These are phyloP conservation scores for Lathyrus oleraceus DNA, from an alignment of 306 rosid genomes.

Conservation along the genomic window DNA sequence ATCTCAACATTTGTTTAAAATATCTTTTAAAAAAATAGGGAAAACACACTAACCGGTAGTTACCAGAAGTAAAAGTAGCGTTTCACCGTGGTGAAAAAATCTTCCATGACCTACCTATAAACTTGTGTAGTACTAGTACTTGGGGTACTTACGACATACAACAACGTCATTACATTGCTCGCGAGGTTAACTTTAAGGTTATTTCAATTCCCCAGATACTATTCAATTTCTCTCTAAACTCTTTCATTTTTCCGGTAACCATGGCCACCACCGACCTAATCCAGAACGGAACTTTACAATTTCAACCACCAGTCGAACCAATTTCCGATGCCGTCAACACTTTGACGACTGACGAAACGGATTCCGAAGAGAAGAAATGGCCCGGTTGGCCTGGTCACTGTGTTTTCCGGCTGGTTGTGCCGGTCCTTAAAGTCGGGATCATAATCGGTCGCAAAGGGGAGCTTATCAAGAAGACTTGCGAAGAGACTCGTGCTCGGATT, in stretches of 20 bases:
- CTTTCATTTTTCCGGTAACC: conserved; percentile 28
- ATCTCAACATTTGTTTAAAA: too few relatives aligned
- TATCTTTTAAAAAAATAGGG: too few relatives aligned
- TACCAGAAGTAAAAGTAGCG: too few relatives aligned
- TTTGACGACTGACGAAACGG: background rate
- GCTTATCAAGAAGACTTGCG: conserved; percentile 85
- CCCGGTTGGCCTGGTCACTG: conserved; percentile 98
- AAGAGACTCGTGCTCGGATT: conserved; percentile 95
- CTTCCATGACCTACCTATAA: too few relatives aligned
- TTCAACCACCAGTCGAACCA: background rate
- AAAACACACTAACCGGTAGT: too few relatives aligned
- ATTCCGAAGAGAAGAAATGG: conserved; percentile 61
- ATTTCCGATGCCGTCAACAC: background rate
- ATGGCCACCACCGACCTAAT: conserved; percentile 54
- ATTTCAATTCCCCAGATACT: background rate
- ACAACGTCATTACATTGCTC: too few relatives aligned
- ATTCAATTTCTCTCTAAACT: conserved; percentile 20
- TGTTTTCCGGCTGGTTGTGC: conserved; percentile 84
- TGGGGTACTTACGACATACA: too few relatives aligned
- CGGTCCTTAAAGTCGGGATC: conserved; percentile 86
- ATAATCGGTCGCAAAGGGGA: conserved; percentile 96
- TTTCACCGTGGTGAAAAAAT: too few relatives aligned
- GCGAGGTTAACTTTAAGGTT: background rate
- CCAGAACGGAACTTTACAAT: conserved; percentile 49
- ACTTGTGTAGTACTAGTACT: too few relatives aligned